These are phyloP conservation scores for Arabidopsis thaliana DNA, from an alignment of 345 rosid genomes.

Conservation along the genomic window TAIR10.1 NC_003075.7:10005001-10005500, in stretches of 20 bases:
- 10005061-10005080: constrained; percentile 51
- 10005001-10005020: background rate
- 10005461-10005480: constrained; percentile 76
- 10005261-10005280: constrained; percentile 64
- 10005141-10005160: constrained; percentile 43
- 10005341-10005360: constrained; percentile 72
- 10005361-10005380: constrained; percentile 65
- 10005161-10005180: constrained; percentile 38
- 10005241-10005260: constrained; percentile 75
- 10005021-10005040: constrained; percentile 41
- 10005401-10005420: constrained; percentile 64
- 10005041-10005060: constrained; percentile 70
- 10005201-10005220: constrained; percentile 41
- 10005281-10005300: constrained; percentile 58
- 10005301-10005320: constrained; percentile 49
- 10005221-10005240: background rate
- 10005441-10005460: constrained; percentile 63
- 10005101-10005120: constrained; percentile 27
- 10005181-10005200: constrained; percentile 58
- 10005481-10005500: constrained; percentile 57
- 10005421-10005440: constrained; percentile 48
- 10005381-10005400: constrained; percentile 82
- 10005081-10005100: constrained; percentile 46
- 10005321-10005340: constrained; percentile 55
- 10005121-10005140: background rate